Base-by-base conservation (phyloP, 306 rosid species). In the peach (Prunus persica) region DNA sequence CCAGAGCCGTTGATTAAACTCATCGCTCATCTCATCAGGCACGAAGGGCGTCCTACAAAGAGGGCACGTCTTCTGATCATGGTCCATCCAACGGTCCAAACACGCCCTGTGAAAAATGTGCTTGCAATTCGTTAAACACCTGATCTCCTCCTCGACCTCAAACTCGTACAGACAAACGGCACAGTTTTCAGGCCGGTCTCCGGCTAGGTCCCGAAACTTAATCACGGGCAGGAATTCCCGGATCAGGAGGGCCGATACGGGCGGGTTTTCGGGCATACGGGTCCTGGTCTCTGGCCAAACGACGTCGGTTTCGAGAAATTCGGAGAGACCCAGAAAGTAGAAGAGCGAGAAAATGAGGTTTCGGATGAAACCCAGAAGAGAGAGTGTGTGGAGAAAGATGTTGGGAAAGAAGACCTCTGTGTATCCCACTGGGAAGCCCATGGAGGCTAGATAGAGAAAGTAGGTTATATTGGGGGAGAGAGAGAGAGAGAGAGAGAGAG, bases 31-130 rank as follows among this genome's bases (percentile, higher is more conserved):
- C 67, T 82, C 79, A 58, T 87, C 86, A 0, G 97, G 96, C 18
- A 93, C 88, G 10, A 93, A 90, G 0, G 88, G 86, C 11, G 94
- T 91, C 76, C 98, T 82, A 69, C 98, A 93, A 3, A 93, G 85
- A 0, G 98, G 98, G 43, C 98, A 93, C 4, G 97, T 91, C 20
- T 84, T 90, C 86, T 91, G 98, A 71, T 93, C 97, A 19, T 87
- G 98, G 70, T 93, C 96, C 85, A 93, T 87, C 98, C 98, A 93
- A 78, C 98, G 91, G 89, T 93, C 98, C 71, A 93, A 71, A 76
- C 98, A 93, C 8, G 83, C 76, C 71, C 89, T 65, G 79, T 93
- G 98, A 80, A 93, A 93, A 60, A 93, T 87, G 93, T 93, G 98
- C 77, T 67, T 87, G 62, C 98, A 93, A 75, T 93, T 93, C 69